Base-by-base conservation (phyloP, 2,329 filamentous ascomycete species). In the Apiospora marii region DNA sequence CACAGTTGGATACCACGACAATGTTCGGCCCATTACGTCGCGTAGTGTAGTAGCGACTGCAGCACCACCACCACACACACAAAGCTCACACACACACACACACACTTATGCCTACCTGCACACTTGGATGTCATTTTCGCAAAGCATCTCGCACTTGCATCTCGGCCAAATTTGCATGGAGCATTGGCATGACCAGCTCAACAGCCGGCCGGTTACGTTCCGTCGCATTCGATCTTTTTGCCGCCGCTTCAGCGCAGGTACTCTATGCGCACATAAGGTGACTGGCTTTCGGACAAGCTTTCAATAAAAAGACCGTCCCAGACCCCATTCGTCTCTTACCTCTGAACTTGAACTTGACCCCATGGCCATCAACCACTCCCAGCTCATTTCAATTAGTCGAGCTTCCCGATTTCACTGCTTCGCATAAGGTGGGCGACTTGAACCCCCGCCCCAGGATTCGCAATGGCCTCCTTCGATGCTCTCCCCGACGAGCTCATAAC, bases 401-500 rank as follows among this genome's bases (percentile, higher is more conserved):
- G 58, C 58, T n/a, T n/a, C 34, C 34, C 58, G 58, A 64, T 14
- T 64, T 14, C 34, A n/a, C 19, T 41, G 58, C 34, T 64, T 41
- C 58, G 58, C 34, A 64, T 64, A 41, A 41, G 16, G 34, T 12
- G 19, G 34, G 41, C 58, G 30, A 41, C 34, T 41, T 41, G 2
- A 41, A 16, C 53, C 58, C 58, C 58, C 34, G 58, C 58, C 34
- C 24, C 41, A 10, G 37, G 37, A 41, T 41, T 41, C 37, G 58
- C 41, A 24, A 68, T 68, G 67, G 67, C 79, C 14, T 82, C 82
- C 49, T 78, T 89, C 72, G 80, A 84, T 51, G 76, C 80, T 71
- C 85, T 96, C 48, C 95, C 95, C 53, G 93, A 96, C 82, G 96
- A 99, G 85, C 89, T 98, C 74, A 87, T 98, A 77, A 91, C 94